Evolutionary conservation across 2,329 filamentous ascomycete genomes (phyloP).

Genomic region (Paracoccidioides lutzii): DNA sequence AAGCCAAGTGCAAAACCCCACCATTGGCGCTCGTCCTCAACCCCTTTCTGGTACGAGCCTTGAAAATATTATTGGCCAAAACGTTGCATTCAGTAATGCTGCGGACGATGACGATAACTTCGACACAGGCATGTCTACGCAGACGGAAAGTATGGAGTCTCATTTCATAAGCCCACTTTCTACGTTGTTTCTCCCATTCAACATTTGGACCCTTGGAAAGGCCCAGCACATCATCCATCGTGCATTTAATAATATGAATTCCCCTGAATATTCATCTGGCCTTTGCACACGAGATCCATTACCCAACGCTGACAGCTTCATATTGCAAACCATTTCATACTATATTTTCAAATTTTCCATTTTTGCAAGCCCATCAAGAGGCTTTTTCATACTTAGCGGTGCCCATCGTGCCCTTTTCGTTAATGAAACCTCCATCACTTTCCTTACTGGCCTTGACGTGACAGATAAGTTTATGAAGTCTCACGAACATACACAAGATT

Average conservation of each 20-base stretch:
- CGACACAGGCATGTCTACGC: conserved; percentile 5
- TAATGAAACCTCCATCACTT: not conserved
- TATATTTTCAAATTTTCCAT: not conserved
- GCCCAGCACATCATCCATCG: not conserved
- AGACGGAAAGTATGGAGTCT: conserved; percentile 12
- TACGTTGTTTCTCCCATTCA: conserved; percentile 3
- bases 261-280: not conserved
- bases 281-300: not conserved
- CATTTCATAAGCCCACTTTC: conserved; percentile 5
- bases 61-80: not conserved
- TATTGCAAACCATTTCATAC: not conserved
- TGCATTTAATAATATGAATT: not conserved
- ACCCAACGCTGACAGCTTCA: not conserved
- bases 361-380: not conserved
- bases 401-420: not conserved
- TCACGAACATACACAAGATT: not conserved
- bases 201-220: not conserved
- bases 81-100: not conserved
- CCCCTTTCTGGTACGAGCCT: not conserved
- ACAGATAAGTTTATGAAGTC: not conserved
- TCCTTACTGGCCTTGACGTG: not conserved
- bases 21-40: not conserved
- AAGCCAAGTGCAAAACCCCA: not conserved
- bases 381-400: not conserved
- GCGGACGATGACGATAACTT: conserved; percentile 5